A percentile compares a stretch with the other conserved stretches of the same genome.
phyloP scores from a whole-genome alignment of 192 early-diverging fungal species.

The Coemansia sp. region DNA sequence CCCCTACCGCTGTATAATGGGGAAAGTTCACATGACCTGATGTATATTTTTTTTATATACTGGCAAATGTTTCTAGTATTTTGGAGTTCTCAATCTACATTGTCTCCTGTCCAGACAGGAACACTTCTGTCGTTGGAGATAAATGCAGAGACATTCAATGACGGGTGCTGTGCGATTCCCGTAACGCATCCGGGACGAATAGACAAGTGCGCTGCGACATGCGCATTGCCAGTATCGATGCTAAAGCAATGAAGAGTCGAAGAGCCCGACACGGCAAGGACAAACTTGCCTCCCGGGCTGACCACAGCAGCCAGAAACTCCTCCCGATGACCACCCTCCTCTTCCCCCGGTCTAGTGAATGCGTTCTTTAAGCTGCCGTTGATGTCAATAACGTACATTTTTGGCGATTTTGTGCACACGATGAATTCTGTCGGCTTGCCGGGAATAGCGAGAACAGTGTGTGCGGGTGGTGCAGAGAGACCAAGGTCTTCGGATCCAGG shows the following conservation, averaged over 20 bases:
- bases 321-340: constrained; percentile 24
- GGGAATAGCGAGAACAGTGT: constrained; percentile 66
- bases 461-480: constrained; percentile 45
- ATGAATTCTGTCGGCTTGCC: constrained; percentile 67
- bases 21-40: neutral
- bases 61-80: neutral
- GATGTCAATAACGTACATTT: constrained; percentile 68
- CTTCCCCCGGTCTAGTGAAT: constrained; percentile 37
- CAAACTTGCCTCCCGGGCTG: constrained; percentile 79
- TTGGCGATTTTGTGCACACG: constrained; percentile 77
- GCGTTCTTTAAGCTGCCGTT: constrained; percentile 62
- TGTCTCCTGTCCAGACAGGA: constrained; percentile 30
- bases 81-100: neutral
- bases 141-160: constrained; percentile 68
- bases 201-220: constrained; percentile 46
- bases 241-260: constrained; percentile 70
- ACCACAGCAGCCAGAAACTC: constrained; percentile 64
- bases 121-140: constrained; percentile 36
- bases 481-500: constrained; percentile 53
- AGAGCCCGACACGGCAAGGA: constrained; percentile 77
- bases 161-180: constrained; percentile 81
- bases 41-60: neutral
- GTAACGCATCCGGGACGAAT: constrained; percentile 70
- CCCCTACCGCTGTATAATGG: neutral
- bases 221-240: constrained; percentile 57